A percentile compares a stretch with the other conserved stretches of the same genome.
phyloP scores from a whole-genome alignment of 1,284 basidiomycete species.

The Ceratobasidium papillatum region DNA sequence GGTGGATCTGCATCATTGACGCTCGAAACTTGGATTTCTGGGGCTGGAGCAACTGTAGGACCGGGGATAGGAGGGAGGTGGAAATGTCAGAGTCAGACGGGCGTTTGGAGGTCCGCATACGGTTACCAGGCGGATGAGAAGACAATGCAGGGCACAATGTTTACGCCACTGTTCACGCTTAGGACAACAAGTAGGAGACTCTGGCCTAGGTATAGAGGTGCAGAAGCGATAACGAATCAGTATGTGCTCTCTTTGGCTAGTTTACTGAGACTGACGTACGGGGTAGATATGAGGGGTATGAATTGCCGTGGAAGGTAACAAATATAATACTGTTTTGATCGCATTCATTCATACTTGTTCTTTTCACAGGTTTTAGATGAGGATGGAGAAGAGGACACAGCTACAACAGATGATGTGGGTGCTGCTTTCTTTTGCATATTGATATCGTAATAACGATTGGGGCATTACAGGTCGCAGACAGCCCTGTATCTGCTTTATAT shows the following conservation, averaged over 20 bases:
- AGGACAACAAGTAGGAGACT: neutral
- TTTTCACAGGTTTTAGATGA: constrained; percentile 14
- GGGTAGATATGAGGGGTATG: constrained; percentile 13
- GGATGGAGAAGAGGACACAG: constrained; percentile 21
- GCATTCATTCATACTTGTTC: neutral
- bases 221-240: neutral
- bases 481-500: neutral
- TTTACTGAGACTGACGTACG: neutral
- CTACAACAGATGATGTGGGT: neutral
- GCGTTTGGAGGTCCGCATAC: constrained; percentile 30
- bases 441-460: neutral
- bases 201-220: neutral
- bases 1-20: constrained; percentile 19
- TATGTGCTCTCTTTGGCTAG: neutral
- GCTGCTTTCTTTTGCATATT: neutral
- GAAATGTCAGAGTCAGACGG: constrained; percentile 1
- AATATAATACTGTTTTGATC: neutral
- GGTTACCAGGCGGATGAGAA: neutral
- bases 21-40: neutral
- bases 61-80: neutral
- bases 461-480: neutral
- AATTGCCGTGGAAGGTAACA: constrained; percentile 26
- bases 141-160: neutral
- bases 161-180: constrained; percentile 14
- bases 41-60: neutral